phyloP scores from a whole-genome alignment of 306 rosid genomes.

The Albizia julibrissin region DNA sequence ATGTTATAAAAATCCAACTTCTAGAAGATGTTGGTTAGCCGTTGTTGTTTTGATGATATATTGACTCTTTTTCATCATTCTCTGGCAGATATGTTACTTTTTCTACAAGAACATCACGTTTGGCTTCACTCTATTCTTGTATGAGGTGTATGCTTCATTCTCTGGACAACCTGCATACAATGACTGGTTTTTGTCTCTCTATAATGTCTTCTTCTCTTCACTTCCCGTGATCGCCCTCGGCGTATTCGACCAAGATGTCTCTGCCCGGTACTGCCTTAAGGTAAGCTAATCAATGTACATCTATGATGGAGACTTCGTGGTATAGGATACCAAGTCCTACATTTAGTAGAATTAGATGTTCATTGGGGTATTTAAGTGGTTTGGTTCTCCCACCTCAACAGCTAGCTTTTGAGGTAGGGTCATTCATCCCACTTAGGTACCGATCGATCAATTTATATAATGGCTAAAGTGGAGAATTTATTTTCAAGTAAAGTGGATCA shows the following conservation, averaged over 20 bases:
- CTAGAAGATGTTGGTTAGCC: background rate
- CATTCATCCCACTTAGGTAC: background rate
- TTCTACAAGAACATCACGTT: slow-evolving; percentile 74
- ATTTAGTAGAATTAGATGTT: background rate
- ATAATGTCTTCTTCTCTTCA: slow-evolving; percentile 68
- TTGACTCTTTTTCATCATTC: slow-evolving; percentile 1
- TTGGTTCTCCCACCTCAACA: background rate
- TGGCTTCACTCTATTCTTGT: slow-evolving; percentile 66
- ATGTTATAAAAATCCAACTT: background rate
- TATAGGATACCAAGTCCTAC: background rate
- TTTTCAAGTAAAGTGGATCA: too few species aligned
- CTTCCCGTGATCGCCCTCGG: slow-evolving; percentile 46
- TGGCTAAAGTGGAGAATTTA: background rate
- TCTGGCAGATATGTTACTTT: slow-evolving; percentile 71
- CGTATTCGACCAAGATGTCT: slow-evolving; percentile 58
- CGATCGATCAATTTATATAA: too few species aligned
- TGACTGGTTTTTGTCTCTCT: slow-evolving; percentile 74
- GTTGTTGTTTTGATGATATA: background rate
- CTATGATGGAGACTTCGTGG: too few species aligned
- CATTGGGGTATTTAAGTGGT: too few species aligned
- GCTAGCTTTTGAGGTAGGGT: background rate
- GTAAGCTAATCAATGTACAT: background rate
- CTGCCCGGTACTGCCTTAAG: slow-evolving; percentile 6
- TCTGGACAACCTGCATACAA: slow-evolving; percentile 68
- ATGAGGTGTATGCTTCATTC: slow-evolving; percentile 61